Evolutionary conservation across 2,329 filamentous ascomycete species (phyloP).

Genomic region (Ophiostoma pallidulum): DNA sequence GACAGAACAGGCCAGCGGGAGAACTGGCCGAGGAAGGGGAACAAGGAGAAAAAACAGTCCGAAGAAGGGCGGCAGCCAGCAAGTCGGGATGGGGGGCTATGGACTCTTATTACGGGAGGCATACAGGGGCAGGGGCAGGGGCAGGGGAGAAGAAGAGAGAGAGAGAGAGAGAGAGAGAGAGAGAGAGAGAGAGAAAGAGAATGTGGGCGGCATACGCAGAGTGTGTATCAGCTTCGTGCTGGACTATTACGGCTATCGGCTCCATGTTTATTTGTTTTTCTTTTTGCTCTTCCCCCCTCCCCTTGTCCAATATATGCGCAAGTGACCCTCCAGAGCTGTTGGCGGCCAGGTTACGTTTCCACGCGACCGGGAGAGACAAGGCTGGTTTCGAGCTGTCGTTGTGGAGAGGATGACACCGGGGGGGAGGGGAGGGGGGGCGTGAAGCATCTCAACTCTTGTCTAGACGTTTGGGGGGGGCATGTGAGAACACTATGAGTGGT

Average conservation of each 20-base stretch:
- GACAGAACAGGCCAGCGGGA: no score
- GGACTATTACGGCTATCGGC: neutral
- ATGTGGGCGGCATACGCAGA: no score
- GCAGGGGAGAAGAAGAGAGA: neutral
- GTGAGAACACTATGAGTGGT: no score
- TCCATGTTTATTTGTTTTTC: neutral
- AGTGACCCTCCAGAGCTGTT: neutral
- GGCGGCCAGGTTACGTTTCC: constrained; percentile 2
- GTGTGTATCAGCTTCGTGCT: neutral
- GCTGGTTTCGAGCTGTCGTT: constrained; percentile 12
- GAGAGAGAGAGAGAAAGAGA: neutral
- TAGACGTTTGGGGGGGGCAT: constrained; percentile 1
- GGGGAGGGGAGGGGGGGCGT: constrained; percentile 4
- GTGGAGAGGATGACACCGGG: constrained; percentile 8
- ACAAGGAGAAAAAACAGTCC: no score
- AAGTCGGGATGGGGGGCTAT: no score
- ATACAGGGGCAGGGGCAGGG: neutral
- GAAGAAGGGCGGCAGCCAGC: no score
- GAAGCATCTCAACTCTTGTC: constrained; percentile 1
- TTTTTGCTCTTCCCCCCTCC: neutral
- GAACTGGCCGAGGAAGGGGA: no score
- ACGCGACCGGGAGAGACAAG: constrained; percentile 12
- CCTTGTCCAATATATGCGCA: no score
- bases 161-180: neutral
- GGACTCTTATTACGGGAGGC: no score